Evolutionary conservation across 257 asterid species (phyloP), one percentile per base, ranked within the genome.

Genomic region (Solanum tarijense): DNA sequence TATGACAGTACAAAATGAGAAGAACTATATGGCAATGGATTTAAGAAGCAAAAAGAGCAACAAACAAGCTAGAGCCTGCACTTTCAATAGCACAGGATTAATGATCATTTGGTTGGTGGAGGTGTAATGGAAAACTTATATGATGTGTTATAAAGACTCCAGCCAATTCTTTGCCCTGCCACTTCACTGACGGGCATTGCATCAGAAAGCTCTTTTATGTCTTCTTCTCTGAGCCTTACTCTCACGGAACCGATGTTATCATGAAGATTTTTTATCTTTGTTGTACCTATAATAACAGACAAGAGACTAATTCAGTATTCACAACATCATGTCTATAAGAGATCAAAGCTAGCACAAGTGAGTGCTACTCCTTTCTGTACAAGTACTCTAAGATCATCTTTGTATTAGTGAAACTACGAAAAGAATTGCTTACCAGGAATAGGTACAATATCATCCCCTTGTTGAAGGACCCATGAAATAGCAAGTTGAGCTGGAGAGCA

Each of bases 401-500:
- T 36, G 38, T 36, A 36, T 1, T 36, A 36, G 38, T 36, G 38
- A 6, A 36, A 7, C 9, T 36, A 36, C 38, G 38, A 6, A 8
- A 36, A 36, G 38, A 36, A 36, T 36, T 36, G 38, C 38, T 36
- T 36, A 36, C 38, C 38, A 36, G 38, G 38, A 36, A 36, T 36
- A 36, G 38, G 38, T 6, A 36, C 94, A 62, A 93, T 71, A 43
- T 93, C 94, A 74, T 90, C 88, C 29, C 96, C 96, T 91, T 91
- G 94, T 68, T 93, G 93, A 89, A 86, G 92, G 90, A 94, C 92
- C 98, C 96, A 94, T 5, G 94, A 86, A 87, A 93, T 91, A n/a
- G 95, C 94, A 35, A 94, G 96, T 89, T 94, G 94, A 66, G 92
- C 96, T 1, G 95, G 94, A 16, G 92, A 87, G 86, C 95, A 93